phyloP scores from a whole-genome alignment of 352 stramenopile genomes.

The Phytophthora rubi region DNA sequence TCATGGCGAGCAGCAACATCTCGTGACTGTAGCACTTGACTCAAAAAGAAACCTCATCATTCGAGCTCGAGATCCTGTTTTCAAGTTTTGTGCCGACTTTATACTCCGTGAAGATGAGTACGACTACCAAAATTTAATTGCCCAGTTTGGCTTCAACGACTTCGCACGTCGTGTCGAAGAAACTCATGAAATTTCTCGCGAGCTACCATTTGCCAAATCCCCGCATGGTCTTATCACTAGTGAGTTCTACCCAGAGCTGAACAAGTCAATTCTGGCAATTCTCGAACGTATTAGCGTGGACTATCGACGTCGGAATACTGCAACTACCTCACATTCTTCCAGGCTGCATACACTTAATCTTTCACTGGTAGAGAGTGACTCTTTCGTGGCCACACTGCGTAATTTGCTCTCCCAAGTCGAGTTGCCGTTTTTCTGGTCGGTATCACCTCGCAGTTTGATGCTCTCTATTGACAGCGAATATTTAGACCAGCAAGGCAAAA shows the following conservation, averaged over 20 bases:
- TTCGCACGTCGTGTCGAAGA: constrained; percentile 20
- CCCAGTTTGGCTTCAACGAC: constrained; percentile 15
- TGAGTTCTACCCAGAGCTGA: constrained; percentile 42
- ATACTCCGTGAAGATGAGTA: constrained; percentile 58
- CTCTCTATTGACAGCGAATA: constrained; percentile 71
- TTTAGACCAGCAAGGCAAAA: constrained; percentile 45
- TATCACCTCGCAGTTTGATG: constrained; percentile 55
- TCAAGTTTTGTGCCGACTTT: constrained; percentile 68
- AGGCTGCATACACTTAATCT: constrained; percentile 37
- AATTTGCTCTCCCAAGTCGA: constrained; percentile 44
- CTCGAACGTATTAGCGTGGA: constrained; percentile 46
- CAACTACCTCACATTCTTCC: constrained; percentile 6
- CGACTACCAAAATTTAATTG: constrained; percentile 37
- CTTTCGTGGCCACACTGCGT: constrained; percentile 57
- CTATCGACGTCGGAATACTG: constrained; percentile 12
- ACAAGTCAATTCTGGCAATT: constrained; percentile 41
- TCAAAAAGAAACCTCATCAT: constrained; percentile 40
- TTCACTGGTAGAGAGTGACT: constrained; percentile 59
- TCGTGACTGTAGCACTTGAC: constrained; percentile 51
- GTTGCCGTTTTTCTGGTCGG: constrained; percentile 73
- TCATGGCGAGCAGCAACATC: constrained; percentile 50
- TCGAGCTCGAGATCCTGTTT: constrained; percentile 55
- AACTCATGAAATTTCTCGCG: constrained; percentile 28
- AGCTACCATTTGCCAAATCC: constrained; percentile 31
- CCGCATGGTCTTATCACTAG: constrained; percentile 50